These are phyloP conservation scores for Myriangium duriaei DNA, from an alignment of 2,329 filamentous ascomycete genomes.

Conservation along the genomic window DNA sequence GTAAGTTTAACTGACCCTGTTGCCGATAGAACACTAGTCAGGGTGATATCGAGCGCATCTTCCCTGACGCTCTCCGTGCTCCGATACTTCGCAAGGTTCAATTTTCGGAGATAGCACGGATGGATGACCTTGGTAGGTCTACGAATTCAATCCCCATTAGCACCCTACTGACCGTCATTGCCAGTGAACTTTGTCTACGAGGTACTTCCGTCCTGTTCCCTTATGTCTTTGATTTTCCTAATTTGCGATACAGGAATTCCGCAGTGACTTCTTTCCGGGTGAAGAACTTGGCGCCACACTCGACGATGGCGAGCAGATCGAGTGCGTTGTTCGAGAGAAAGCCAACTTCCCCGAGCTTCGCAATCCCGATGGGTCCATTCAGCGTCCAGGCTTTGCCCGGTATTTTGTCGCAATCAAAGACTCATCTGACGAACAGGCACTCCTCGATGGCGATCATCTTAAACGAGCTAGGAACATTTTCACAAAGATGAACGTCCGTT, in stretches of 20 bases:
- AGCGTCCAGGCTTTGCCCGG: conserved; percentile 55
- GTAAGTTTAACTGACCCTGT: too few relatives aligned
- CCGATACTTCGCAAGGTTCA: conserved; percentile 85
- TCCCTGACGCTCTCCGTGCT: conserved; percentile 81
- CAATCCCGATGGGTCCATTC: conserved; percentile 54
- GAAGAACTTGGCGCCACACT: conserved; percentile 68
- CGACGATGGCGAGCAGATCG: conserved; percentile 53
- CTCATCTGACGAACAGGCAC: conserved; percentile 52
- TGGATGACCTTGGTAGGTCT: conserved; percentile 61
- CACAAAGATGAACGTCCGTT: conserved; percentile 84
- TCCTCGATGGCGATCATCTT: conserved; percentile 72
- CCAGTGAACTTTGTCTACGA: conserved; percentile 50
- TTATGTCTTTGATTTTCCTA: too few relatives aligned
- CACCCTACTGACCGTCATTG: conserved; percentile 2
- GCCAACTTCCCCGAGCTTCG: conserved; percentile 53
- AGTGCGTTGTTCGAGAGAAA: conserved; percentile 74
- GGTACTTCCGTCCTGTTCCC: conserved; percentile 18
- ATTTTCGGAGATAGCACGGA: conserved; percentile 75
- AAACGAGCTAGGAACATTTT: conserved; percentile 82
- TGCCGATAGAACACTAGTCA: conserved; percentile 53
- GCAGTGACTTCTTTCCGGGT: conserved; percentile 80
- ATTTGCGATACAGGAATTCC: conserved; percentile 61
- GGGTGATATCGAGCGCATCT: conserved; percentile 78
- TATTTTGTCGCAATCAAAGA: conserved; percentile 70
- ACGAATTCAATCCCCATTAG: background rate